Conservation (phyloP, 2,329 filamentous ascomycete genomes). For the Tolypocladium tropicale region DNA sequence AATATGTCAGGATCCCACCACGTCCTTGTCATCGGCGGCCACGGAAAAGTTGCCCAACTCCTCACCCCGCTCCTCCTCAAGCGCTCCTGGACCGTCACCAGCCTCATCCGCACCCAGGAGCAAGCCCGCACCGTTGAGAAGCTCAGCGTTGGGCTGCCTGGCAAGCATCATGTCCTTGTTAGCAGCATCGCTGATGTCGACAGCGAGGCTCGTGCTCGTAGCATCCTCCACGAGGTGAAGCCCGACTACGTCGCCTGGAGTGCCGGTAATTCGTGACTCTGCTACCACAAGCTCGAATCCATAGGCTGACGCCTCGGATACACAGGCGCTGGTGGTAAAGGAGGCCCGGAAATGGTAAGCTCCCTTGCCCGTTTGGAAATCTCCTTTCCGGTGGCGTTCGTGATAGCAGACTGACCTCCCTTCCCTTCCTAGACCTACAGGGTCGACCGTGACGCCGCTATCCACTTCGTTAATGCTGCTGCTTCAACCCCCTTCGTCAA, state of each 20-base stretch:
- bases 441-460: slow-evolving; percentile 54
- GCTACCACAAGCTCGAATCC: not conserved
- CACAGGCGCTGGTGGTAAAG: slow-evolving; percentile 48
- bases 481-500: slow-evolving; percentile 41
- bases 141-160: slow-evolving; percentile 47
- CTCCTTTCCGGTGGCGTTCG: not conserved
- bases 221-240: slow-evolving; percentile 49
- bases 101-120: slow-evolving; percentile 62
- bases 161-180: slow-evolving; percentile 59
- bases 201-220: slow-evolving; percentile 48
- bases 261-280: slow-evolving; percentile 37
- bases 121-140: slow-evolving; percentile 55
- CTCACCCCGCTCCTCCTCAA: slow-evolving; percentile 68
- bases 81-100: slow-evolving; percentile 67
- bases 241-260: slow-evolving; percentile 60
- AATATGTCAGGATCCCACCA: too few relatives aligned
- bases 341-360: slow-evolving; percentile 37
- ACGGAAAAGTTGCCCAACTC: slow-evolving; percentile 67
- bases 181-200: slow-evolving; percentile 63
- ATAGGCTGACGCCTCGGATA: not conserved
- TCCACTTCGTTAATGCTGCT: slow-evolving; percentile 50
- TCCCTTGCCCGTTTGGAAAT: too few relatives aligned
- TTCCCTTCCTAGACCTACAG: slow-evolving; percentile 42
- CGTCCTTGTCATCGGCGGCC: slow-evolving; percentile 69
- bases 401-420: too few relatives aligned